Evolutionary conservation across 192 early-diverging fungal genomes (phyloP), one percentile per base, ranked within the genome.

Genomic region (Linderina pennispora): DNA sequence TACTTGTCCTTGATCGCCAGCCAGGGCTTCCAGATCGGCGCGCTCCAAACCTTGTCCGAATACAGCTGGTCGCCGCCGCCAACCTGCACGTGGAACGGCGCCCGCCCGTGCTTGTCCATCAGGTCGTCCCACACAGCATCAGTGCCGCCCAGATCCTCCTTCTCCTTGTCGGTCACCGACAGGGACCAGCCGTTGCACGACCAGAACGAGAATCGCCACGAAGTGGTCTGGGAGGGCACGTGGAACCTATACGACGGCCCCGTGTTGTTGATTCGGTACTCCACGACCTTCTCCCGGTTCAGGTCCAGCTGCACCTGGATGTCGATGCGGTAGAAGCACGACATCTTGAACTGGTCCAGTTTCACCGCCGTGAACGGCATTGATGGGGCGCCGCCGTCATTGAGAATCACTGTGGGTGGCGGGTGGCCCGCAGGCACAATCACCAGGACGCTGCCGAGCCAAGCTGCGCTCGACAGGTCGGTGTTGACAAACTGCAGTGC

Each of bases 11-110:
- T 56, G 44, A 74, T 71, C 6, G 53, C 38, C 34, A 79, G 51
- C 80, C 80, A 87, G 9, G 78, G 77, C 38, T 57, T 69, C 77
- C 83, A 79, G 38, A 78, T 66, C 0, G 60, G 53, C 13, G 80
- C 60, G 4, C 76, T 39, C 65, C 80, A 74, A 36, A 87, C 40
- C 20, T 51, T 43, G 58, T 87, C 85, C 18, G 77, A 58, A 39
- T 87, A 87, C 13, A 87, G 63, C 52, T 87, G 85, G 61, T 87
- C 85, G 38, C 85, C 85, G 17, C 85, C 85, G 31, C 85, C 83
- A 36, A 87, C 67, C 64, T 84, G 75, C 16, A 83, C 77, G 44
- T 87, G 82, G 55, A 83, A 81, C 9, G 82, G 82, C 21, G 72
- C 56, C 17, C 53, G 52, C 2, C 55, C 59, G 48, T 84, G 82